Evolutionary conservation across 768 basidiomycete genomes (phyloP), one percentile per base, ranked within the genome.

Genomic region (Suillus placidus): DNA sequence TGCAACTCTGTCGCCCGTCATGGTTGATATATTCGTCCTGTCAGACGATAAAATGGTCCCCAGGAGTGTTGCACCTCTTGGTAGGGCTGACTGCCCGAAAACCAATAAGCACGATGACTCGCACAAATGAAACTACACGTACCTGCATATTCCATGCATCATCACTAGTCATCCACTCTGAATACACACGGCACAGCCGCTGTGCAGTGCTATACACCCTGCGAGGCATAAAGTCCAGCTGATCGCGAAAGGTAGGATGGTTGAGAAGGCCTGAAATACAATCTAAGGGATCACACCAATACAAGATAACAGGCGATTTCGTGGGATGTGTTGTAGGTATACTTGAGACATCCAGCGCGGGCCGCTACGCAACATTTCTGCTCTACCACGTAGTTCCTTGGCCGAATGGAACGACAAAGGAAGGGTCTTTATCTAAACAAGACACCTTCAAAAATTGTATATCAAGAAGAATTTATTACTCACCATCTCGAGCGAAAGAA

Each of bases 11-110:
- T 72, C 71, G 23, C 78, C 77, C 20, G 71, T 76, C 65, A 71
- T 71, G 12, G 68, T 64, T 0, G 78, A 72, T 12, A 80, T 71
- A 61, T 71, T 70, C n/a, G 78, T 78, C 64, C 79, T 80, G 62
- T 80, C 77, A 0, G 75, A 76, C 9, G 74, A 72, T 5, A 72
- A 60, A 12, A 79, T 69, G 3, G 69, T 65, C 6, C 78, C 75
- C 9, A 72, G 49, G 12, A 74, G 26, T n/a, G 71, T 70, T 14
- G 68, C 66, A 38, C 69, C 72, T 40, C 3, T 26, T 12, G 71
- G 71, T 20, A 73, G 35, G 52, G 67, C 60, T 69, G 37, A 49
- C 56, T 43, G 71, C 70, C 56, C n/a, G 9, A 60, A 51, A 51
- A 47, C 43, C 9, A 32, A 43, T 42, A 42, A 42, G 37, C 18